Percentiles rank a stretch among this genome's conserved stretches.
Conservation (phyloP, 2,329 filamentous ascomycete genomes). For the Xylaria sp. region DNA sequence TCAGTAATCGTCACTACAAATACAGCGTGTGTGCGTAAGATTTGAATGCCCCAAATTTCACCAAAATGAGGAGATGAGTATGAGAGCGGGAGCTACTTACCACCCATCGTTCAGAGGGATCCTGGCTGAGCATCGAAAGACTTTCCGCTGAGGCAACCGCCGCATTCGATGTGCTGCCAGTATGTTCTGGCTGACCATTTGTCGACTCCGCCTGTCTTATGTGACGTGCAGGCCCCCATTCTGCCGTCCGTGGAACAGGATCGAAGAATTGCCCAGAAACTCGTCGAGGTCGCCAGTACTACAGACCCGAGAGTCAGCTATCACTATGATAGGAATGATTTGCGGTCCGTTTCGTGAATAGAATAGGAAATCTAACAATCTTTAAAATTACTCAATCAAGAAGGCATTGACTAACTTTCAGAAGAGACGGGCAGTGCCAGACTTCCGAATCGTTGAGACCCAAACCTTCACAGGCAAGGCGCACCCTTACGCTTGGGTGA, state of each 20-base stretch:
- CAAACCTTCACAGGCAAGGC: conserved; percentile 62
- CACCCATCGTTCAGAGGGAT: conserved; percentile 57
- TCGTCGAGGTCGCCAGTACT: conserved; percentile 57
- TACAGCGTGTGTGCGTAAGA: not conserved
- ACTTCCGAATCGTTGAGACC: conserved; percentile 59
- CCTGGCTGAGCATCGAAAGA: conserved; percentile 21
- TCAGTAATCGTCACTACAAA: not conserved
- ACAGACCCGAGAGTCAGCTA: conserved; percentile 2
- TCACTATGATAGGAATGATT: not conserved
- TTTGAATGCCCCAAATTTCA: no score
- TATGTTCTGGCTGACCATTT: not conserved
- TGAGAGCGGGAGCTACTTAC: not conserved
- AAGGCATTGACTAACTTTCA: conserved; percentile 37
- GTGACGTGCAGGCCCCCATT: conserved; percentile 35
- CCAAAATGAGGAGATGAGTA: not conserved
- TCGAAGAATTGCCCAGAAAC: conserved; percentile 50
- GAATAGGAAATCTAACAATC: no score
- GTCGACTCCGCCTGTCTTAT: conserved; percentile 40
- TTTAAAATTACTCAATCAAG: not conserved
- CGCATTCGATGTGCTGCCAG: not conserved
- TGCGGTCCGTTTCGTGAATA: not conserved
- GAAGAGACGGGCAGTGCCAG: conserved; percentile 61
- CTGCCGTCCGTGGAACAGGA: conserved; percentile 48
- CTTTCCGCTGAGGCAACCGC: not conserved
- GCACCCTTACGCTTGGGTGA: conserved; percentile 65